Evolutionary conservation across 2,329 filamentous ascomycete genomes (phyloP).

Genomic region (Alternaria longipes): DNA sequence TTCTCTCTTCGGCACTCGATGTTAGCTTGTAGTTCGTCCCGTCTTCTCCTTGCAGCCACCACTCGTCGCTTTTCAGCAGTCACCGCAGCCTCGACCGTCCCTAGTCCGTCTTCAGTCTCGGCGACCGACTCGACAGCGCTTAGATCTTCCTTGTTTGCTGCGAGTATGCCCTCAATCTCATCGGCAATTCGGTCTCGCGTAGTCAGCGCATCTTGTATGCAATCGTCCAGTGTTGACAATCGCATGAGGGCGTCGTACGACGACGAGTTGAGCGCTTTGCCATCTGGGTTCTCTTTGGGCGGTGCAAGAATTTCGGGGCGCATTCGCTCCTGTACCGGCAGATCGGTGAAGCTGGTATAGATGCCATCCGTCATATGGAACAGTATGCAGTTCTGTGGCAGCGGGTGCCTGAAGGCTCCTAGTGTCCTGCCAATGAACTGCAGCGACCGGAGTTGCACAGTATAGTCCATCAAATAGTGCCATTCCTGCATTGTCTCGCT

Average conservation of each 20-base stretch:
- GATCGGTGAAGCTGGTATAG: conserved; percentile 77
- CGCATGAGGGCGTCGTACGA: conserved; percentile 91
- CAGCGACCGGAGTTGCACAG: conserved; percentile 74
- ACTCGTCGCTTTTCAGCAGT: conserved; percentile 72
- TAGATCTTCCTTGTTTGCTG: conserved; percentile 51
- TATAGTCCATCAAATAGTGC: conserved; percentile 75
- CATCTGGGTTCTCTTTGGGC: conserved; percentile 55
- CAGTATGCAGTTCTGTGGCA: conserved; percentile 83
- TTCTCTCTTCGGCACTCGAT: conserved; percentile 71
- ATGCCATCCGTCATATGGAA: conserved; percentile 88
- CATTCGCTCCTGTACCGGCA: conserved; percentile 60
- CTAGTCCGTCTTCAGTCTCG: conserved; percentile 56
- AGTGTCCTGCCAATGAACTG: conserved; percentile 78
- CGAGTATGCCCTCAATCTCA: conserved; percentile 73
- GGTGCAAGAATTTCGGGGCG: conserved; percentile 41
- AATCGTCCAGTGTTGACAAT: conserved; percentile 86
- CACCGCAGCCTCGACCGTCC: conserved; percentile 62
- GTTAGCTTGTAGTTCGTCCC: conserved; percentile 73
- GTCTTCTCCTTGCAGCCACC: conserved; percentile 67
- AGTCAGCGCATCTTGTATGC: conserved; percentile 86
- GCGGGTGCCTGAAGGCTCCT: conserved; percentile 70
- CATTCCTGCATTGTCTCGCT: conserved; percentile 62
- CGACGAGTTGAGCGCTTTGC: conserved; percentile 69
- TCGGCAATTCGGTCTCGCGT: conserved; percentile 76
- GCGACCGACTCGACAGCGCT: conserved; percentile 48